phyloP scores from a whole-genome alignment of 306 rosid genomes.

The Inga laurina region DNA sequence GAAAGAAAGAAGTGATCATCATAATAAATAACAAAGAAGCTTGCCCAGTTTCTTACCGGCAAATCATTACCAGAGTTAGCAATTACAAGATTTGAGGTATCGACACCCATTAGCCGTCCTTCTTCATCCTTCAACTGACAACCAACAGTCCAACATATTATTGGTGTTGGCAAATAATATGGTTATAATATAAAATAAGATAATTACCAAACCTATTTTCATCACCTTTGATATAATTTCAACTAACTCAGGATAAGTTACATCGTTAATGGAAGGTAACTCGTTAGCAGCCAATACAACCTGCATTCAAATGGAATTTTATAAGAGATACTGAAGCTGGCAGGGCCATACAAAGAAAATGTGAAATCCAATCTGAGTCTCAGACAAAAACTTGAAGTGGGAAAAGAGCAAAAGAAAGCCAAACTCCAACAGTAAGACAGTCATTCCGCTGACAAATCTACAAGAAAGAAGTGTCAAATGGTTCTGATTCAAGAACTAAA shows the following conservation, averaged over 20 bases:
- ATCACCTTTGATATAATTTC: slow-evolving; percentile 79
- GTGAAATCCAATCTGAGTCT: slow-evolving; percentile 23
- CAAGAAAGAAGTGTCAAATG: slow-evolving; percentile 3
- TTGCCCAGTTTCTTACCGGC: slow-evolving; percentile 71
- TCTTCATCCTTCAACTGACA: slow-evolving; percentile 79
- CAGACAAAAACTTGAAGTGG: slow-evolving; percentile 20
- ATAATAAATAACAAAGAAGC: slow-evolving; percentile 3
- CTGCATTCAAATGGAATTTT: slow-evolving; percentile 47
- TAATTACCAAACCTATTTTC: neutral
- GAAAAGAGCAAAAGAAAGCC: neutral
- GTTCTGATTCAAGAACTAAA: slow-evolving; percentile 5
- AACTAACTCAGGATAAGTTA: slow-evolving; percentile 77
- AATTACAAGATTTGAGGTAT: slow-evolving; percentile 72
- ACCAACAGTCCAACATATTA: slow-evolving; percentile 37
- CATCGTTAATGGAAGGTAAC: slow-evolving; percentile 91
- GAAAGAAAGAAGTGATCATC: slow-evolving; percentile 3
- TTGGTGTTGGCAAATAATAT: slow-evolving; percentile 35
- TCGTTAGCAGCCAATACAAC: slow-evolving; percentile 97
- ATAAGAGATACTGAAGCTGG: slow-evolving; percentile 32
- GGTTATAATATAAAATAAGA: slow-evolving; percentile 1
- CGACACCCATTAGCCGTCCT: slow-evolving; percentile 71
- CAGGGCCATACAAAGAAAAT: neutral
- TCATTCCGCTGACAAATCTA: slow-evolving; percentile 1
- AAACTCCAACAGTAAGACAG: slow-evolving; percentile 16
- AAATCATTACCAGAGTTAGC: slow-evolving; percentile 95